Evolutionary conservation across 345 rosid species (phyloP).

Genomic region (Firmiana major): DNA sequence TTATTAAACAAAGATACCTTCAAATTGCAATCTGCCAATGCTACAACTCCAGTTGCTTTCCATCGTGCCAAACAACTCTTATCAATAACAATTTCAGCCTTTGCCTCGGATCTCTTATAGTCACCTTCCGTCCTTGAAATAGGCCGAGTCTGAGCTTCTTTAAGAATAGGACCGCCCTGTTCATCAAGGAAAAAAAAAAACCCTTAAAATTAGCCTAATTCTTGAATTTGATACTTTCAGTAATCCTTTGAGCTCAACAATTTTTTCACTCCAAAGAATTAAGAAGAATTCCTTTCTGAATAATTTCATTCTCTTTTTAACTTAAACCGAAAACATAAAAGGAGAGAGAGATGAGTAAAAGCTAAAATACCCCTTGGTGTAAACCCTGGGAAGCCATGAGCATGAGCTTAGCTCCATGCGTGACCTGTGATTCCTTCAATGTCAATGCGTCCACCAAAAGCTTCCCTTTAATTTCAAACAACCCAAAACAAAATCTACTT

Average conservation of each 20-base stretch:
- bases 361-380: slow-evolving; percentile 77
- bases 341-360: neutral
- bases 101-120: slow-evolving; percentile 18
- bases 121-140: slow-evolving; percentile 39
- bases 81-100: slow-evolving; percentile 32
- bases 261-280: neutral
- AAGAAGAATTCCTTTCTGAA: neutral
- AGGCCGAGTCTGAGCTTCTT: slow-evolving; percentile 52
- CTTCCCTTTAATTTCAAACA: slow-evolving; percentile 45
- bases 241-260: neutral
- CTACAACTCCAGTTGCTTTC: slow-evolving; percentile 76
- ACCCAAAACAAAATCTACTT: neutral
- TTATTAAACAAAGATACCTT: slow-evolving; percentile 39
- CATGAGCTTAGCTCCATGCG: slow-evolving; percentile 78
- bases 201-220: neutral
- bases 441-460: slow-evolving; percentile 65
- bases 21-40: slow-evolving; percentile 60
- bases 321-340: neutral
- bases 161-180: slow-evolving; percentile 72
- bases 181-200: slow-evolving; percentile 4
- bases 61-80: slow-evolving; percentile 56
- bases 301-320: neutral
- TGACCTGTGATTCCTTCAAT: slow-evolving; percentile 54
- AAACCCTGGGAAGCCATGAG: slow-evolving; percentile 87
- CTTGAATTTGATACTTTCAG: slow-evolving; percentile 1